These are phyloP conservation scores for Ampelocalamus luodianensis DNA, from an alignment of 176 grass and related monocot species.

Conservation along the genomic window DNA sequence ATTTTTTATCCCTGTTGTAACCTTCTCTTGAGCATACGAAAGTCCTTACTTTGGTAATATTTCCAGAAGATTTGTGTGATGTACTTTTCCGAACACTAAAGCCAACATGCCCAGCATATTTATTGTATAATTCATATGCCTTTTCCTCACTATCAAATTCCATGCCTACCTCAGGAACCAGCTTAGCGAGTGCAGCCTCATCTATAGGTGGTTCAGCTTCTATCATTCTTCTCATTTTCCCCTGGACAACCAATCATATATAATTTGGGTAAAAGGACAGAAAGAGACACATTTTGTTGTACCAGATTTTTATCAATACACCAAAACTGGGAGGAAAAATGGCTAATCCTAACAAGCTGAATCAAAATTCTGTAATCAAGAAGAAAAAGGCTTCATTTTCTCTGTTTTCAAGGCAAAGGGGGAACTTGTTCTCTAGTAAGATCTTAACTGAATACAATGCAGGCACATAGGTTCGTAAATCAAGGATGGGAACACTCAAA, in stretches of 20 bases:
- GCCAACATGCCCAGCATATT: constrained; percentile 94
- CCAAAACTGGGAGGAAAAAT: constrained; percentile 25
- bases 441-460: constrained; percentile 13
- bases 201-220: constrained; percentile 80
- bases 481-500: background rate
- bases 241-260: constrained; percentile 53
- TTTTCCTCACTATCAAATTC: constrained; percentile 88
- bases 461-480: background rate
- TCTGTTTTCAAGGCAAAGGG: background rate
- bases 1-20: constrained; percentile 94
- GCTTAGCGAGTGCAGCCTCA: constrained; percentile 69
- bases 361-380: background rate
- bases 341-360: constrained; percentile 1
- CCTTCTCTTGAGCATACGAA: constrained; percentile 99
- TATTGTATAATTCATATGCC: constrained; percentile 89
- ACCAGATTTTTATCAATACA: background rate
- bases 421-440: background rate
- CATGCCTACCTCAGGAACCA: constrained; percentile 82
- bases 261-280: constrained; percentile 27
- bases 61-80: constrained; percentile 92
- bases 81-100: constrained; percentile 97
- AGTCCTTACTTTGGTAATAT: constrained; percentile 88
- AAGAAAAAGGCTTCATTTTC: background rate
- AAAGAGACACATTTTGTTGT: background rate
- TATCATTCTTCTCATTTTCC: constrained; percentile 98